Percentiles rank a stretch among this genome's conserved stretches.
phyloP scores from a whole-genome alignment of 1,284 basidiomycete genomes.

The Hymenochaete sp. region DNA sequence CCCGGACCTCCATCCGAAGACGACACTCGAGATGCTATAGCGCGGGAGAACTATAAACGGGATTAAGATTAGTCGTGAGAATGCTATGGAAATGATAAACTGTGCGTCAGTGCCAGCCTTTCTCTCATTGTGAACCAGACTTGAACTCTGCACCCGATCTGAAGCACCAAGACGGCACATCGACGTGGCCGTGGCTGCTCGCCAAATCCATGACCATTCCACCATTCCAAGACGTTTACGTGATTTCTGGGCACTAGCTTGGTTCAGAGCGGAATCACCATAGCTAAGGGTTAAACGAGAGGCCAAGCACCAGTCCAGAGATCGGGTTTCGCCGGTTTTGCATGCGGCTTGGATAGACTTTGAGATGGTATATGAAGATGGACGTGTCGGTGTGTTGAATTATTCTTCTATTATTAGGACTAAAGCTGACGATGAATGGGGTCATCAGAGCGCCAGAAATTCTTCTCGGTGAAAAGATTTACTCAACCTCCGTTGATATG shows the following conservation, averaged over 20 bases:
- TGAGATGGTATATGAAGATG: slow-evolving; percentile 41
- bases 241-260: slow-evolving; percentile 67
- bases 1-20: too few relatives aligned
- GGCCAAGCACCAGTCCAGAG: slow-evolving; percentile 63
- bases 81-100: too few relatives aligned
- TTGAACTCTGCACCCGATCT: slow-evolving; percentile 64
- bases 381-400: slow-evolving; percentile 47
- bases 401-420: too few relatives aligned
- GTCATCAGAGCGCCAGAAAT: slow-evolving; percentile 94
- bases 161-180: slow-evolving; percentile 76
- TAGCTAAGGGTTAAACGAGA: slow-evolving; percentile 54
- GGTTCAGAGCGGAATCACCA: slow-evolving; percentile 66
- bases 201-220: slow-evolving; percentile 76
- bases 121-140: too few relatives aligned
- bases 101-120: too few relatives aligned
- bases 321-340: slow-evolving; percentile 52
- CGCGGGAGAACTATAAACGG: too few relatives aligned
- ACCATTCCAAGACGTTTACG: slow-evolving; percentile 69
- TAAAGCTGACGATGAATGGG: too few relatives aligned
- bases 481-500: slow-evolving; percentile 95
- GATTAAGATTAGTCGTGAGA: too few relatives aligned
- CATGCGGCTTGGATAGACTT: slow-evolving; percentile 68
- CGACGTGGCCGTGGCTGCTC: slow-evolving; percentile 59
- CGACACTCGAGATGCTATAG: too few relatives aligned
- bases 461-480: slow-evolving; percentile 83